Base-by-base conservation (phyloP, 2,329 filamentous ascomycete genomes). In the Stachybotrys chartarum region DNA sequence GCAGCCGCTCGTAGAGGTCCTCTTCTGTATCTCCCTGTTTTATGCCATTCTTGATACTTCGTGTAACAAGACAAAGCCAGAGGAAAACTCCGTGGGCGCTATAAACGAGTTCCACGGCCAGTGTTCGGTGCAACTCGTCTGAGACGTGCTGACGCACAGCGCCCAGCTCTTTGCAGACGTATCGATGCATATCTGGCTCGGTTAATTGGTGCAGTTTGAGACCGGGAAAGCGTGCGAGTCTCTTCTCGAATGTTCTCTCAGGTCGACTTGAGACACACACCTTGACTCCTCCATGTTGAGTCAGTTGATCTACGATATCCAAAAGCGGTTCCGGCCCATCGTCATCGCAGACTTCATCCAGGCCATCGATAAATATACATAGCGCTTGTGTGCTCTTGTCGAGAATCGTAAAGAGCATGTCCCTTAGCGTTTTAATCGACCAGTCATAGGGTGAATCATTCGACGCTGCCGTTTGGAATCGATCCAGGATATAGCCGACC, bases 291-390 rank as follows among this genome's bases (percentile, higher is more conserved):
- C 31, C 47, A 14, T 57, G 17, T 7, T 35, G 39, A 14, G 42
- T 12, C 3, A 61, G 52, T 14, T 58, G 46, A 3, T 57, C 44
- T 3, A 58, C 49, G 12, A 51, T 6, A 6, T 50, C 32, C 6
- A 42, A 54, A 42, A 58, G 47, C 12, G 52, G 32, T 47, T 17
- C 16, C 1, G 54, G 7, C 14, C 54, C 56, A 12, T 57, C 57
- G 4, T 50, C 12, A 17, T 53, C 47, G 52, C 52, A 53, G 16
- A 60, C 55, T 45, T 61, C 58, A 24, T 63, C 61, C 2, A 63
- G 52, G 1, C 58, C 59, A 30, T 63, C 61, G 18, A 64, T 49
- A 6, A 64, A 59, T 31, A 64, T 57, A 32, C 60, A 60, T 1
- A 56, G 1, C 35, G 51, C 54, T n/a, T 5, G 53, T 5, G 54